Percentiles rank a stretch among this genome's conserved stretches.
These are phyloP conservation scores for Floccularia luteovirens DNA, from an alignment of 768 basidiomycete genomes.

Conservation along the genomic window DNA sequence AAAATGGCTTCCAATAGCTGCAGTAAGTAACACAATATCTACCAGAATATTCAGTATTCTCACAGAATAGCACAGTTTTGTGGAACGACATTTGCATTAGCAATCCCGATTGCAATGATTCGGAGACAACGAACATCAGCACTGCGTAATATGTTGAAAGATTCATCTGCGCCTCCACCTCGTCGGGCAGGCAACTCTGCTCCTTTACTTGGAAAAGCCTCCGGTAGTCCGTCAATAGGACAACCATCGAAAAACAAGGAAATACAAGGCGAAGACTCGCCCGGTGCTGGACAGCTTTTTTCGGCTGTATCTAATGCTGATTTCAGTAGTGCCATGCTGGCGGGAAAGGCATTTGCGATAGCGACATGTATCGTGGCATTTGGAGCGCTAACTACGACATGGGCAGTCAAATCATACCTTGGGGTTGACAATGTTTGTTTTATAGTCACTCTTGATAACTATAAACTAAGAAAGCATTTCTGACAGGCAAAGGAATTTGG, in stretches of 20 bases:
- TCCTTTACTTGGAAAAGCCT: slow-evolving; percentile 4
- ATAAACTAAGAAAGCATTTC: background rate
- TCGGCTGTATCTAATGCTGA: slow-evolving; percentile 27
- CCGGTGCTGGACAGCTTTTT: slow-evolving; percentile 21
- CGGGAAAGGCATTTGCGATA: slow-evolving; percentile 56
- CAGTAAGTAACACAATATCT: slow-evolving; percentile 8
- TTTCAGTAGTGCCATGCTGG: slow-evolving; percentile 45
- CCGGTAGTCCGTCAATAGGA: slow-evolving; percentile 4
- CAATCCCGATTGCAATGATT: slow-evolving; percentile 26
- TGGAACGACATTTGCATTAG: slow-evolving; percentile 22
- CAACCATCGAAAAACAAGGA: slow-evolving; percentile 9
- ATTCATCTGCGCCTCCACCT: slow-evolving; percentile 20
- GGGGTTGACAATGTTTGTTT: slow-evolving; percentile 49
- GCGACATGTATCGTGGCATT: slow-evolving; percentile 53
- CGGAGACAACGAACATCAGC: slow-evolving; percentile 19
- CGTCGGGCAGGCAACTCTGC: slow-evolving; percentile 11
- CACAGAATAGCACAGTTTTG: slow-evolving; percentile 13
- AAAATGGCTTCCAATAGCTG: slow-evolving; percentile 21
- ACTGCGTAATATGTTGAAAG: slow-evolving; percentile 17
- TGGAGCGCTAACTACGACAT: slow-evolving; percentile 35
- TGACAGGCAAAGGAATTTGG: slow-evolving; percentile 53
- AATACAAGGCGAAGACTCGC: slow-evolving; percentile 17
- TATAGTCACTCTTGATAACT: slow-evolving; percentile 3
- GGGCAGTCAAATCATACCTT: slow-evolving; percentile 41
- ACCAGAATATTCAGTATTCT: background rate